Evolutionary conservation across 1,284 basidiomycete genomes (phyloP), one percentile per base, ranked within the genome.

Genomic region (Fomitopsis betulina): DNA sequence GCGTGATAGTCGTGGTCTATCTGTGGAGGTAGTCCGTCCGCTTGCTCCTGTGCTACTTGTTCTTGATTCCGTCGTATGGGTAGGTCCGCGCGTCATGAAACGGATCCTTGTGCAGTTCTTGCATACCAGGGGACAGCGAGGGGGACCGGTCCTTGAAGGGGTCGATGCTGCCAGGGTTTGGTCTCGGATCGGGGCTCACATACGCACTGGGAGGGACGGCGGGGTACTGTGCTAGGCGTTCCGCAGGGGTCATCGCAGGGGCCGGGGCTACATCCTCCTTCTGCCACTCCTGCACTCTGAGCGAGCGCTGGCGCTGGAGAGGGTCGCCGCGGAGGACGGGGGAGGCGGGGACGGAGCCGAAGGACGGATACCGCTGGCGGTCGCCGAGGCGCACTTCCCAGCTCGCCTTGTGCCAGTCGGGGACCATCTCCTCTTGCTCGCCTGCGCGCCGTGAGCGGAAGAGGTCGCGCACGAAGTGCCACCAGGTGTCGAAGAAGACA

Each of bases 401-500:
- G 62, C 75, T 79, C 57, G 78, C 74, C 62, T 79, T 81, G 65
- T 82, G 77, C 80, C 82, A 84, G 72, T 89, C 86, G 2, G 81
- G 80, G 43, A 86, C 74, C 68, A 89, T 70, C 58, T 82, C 78
- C 68, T 87, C 86, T 32, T 70, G 69, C 35, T 74, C 75, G 19
- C 68, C 69, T 17, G 65, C 57, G 55, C 63, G 58, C 12, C 62
- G 56, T 25, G 81, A 76, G 53, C 77, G 75, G 43, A 80, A 53
- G 51, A 80, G 63, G 54, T 82, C 83, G 42, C 76, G 72, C 55
- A 86, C 54, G 68, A 87, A 83, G 23, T 77, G 74, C 76, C 78
- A 83, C 78, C 85, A 84, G 27, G 81, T 77, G 69, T 89, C 86
- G 70, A 86, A 88, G 71, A 85, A 88, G 43, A 85, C 76, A 55